These are phyloP conservation scores for Neurospora tetrasperma DNA, from an alignment of 495 filamentous ascomycete species.

Conservation along the genomic window DNA sequence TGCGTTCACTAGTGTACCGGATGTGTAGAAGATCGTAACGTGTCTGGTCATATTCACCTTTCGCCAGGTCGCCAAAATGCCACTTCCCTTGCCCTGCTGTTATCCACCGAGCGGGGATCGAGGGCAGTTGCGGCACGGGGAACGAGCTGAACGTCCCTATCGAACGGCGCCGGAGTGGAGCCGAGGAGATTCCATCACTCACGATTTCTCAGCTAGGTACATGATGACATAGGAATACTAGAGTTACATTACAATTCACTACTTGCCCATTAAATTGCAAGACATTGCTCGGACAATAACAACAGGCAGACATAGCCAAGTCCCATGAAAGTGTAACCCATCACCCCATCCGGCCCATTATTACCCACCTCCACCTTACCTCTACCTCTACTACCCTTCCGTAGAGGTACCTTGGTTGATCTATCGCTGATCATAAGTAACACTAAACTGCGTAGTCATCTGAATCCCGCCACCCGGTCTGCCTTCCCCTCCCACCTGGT, in stretches of 20 bases:
- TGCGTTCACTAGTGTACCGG: too few relatives aligned
- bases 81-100: background rate
- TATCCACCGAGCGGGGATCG: background rate
- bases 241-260: background rate
- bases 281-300: background rate
- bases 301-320: background rate
- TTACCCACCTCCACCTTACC: background rate
- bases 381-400: background rate
- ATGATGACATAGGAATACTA: background rate
- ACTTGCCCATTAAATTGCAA: background rate
- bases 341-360: background rate
- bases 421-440: conserved; percentile 2
- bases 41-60: too few relatives aligned
- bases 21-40: too few relatives aligned
- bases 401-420: background rate
- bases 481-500: background rate
- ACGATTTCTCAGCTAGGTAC: background rate
- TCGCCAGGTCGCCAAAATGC: too few relatives aligned
- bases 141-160: background rate
- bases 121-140: background rate
- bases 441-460: conserved; percentile 5
- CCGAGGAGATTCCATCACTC: background rate
- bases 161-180: background rate
- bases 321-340: background rate
- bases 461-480: background rate